phyloP scores from a whole-genome alignment of 1,139 yeast genomes.

The Ashbya aceris region DNA sequence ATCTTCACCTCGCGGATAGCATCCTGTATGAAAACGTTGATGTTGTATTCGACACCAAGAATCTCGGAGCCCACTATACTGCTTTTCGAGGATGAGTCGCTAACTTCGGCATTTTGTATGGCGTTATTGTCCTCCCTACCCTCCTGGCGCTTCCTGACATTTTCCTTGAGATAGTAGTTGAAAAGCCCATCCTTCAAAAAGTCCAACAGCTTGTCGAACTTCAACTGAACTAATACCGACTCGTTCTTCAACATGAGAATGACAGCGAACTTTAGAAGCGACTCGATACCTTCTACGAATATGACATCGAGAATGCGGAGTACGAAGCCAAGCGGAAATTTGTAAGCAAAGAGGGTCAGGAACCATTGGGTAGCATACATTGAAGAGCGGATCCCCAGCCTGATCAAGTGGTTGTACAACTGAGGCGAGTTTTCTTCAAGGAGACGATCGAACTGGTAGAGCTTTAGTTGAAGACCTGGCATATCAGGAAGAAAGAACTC shows the following conservation, averaged over 20 bases:
- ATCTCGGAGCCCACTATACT: conserved; percentile 5
- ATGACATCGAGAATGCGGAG: conserved; percentile 76
- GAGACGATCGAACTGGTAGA: conserved; percentile 83
- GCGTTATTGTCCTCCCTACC: conserved; percentile 4
- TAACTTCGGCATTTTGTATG: conserved; percentile 7
- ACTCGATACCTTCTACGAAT: conserved; percentile 81
- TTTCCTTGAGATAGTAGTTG: conserved; percentile 50
- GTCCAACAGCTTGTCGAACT: conserved; percentile 65
- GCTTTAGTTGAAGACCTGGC: conserved; percentile 80
- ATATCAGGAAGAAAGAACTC: conserved; percentile 75
- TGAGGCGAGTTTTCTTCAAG: conserved; percentile 40
- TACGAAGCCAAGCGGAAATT: conserved; percentile 79
- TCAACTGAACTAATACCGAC: conserved; percentile 44
- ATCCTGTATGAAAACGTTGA: conserved; percentile 69
- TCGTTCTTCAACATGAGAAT: conserved; percentile 68
- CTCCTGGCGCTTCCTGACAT: conserved; percentile 22
- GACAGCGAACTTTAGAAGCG: conserved; percentile 70
- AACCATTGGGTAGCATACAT: conserved; percentile 98
- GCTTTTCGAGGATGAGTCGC: conserved; percentile 5
- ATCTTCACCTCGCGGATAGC: conserved; percentile 59
- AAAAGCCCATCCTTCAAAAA: conserved; percentile 75
- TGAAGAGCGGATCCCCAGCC: conserved; percentile 79
- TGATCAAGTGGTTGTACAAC: conserved; percentile 62
- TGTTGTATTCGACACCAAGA: conserved; percentile 38
- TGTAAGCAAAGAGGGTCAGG: conserved; percentile 85